Evolutionary conservation across 2,329 filamentous ascomycete species (phyloP), one percentile per base, ranked within the genome.

Genomic region (Paraphaeosphaeria minitans): DNA sequence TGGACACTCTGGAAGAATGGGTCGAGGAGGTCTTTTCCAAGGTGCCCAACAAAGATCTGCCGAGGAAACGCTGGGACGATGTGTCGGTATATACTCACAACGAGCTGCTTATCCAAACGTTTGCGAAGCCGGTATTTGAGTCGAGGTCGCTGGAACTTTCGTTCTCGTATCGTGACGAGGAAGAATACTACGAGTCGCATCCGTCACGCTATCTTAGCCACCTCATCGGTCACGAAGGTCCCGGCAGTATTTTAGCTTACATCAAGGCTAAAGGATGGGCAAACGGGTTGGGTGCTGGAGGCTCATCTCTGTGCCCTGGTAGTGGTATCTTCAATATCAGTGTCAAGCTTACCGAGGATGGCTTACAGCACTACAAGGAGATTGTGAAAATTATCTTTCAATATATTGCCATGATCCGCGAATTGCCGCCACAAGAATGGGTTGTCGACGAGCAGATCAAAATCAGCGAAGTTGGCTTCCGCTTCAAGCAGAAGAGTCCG

Each of bases 81-180:
- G 80, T 88, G 55, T 80, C 84, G 37, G 84, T 87, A 2, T 86
- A 85, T 63, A 84, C 83, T 7, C 78, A 84, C 49, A 81, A 85
- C 13, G 84, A 91, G 69, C 79, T 91, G 59, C 78, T 81, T 53
- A 89, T 87, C 37, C 90, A 94, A 75, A 87, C 91, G 53, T 96
- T 94, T 73, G 91, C 91, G 27, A 96, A 95, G 79, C 93, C 93
- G 0, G 93, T 97, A 45, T 93, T 96, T 88, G 92, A 97, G 64
- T 89, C 87, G 19, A 85, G 92, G 56, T 88, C 90, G 53, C 78
- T 97, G 61, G 91, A 91, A 60, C 84, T 97, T 47, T 88, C 86
- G 61, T 97, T 97, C 73, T 89, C 91, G 1, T 96, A 92, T 73
- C 84, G 92, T 19, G 92, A 97, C 64, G 92, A 97, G 74, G 91